Base-by-base conservation (phyloP, 1,284 basidiomycete species). In the Ustilago crameri region DNA sequence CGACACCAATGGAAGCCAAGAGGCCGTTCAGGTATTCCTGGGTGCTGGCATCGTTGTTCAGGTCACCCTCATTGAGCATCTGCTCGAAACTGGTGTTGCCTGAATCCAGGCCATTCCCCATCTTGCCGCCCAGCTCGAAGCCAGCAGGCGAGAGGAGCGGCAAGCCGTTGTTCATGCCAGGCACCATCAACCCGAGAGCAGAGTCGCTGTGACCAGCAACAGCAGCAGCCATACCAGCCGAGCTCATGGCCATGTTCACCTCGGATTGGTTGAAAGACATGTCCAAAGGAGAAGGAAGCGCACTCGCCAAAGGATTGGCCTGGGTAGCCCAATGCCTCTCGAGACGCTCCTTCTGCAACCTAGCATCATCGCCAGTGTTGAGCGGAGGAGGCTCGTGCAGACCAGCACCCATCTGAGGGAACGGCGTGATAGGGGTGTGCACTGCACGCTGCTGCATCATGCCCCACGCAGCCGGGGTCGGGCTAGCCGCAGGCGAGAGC, bases 361-460 rank as follows among this genome's bases (percentile, higher is more conserved):
- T 40, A 3, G 75, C 68, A 30, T 76, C 73, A 41, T 75, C 75
- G 34, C 66, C 62, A 34, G 58, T 60, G 47, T 63, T 67, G 38
- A 78, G 66, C 44, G 74, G 65, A 12, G 78, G 78, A 12, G 78
- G 78, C 43, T 75, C 71, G 40, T 50, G 45, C 27, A 55, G 41
- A 42, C 60, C 66, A 8, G 41, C 60, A 20, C 47, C 47, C 51
- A 60, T 48, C 56, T 79, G 78, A 15, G 76, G 70, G 68, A 71
- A 74, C 0, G 76, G 78, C 23, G 76, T 79, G 55, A 79, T 67
- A 8, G 78, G 78, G 18, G 76, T 78, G 46, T 69, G 64, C 62
- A 78, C 66, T 14, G 67, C 76, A 8, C 72, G 61, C 50, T 78
- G 76, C 64, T 80, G 78, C 42, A 80, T 75, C 59, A 62, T 22